Evolutionary conservation across 768 basidiomycete genomes (phyloP).

Genomic region (Panaeolus cyanescens): DNA sequence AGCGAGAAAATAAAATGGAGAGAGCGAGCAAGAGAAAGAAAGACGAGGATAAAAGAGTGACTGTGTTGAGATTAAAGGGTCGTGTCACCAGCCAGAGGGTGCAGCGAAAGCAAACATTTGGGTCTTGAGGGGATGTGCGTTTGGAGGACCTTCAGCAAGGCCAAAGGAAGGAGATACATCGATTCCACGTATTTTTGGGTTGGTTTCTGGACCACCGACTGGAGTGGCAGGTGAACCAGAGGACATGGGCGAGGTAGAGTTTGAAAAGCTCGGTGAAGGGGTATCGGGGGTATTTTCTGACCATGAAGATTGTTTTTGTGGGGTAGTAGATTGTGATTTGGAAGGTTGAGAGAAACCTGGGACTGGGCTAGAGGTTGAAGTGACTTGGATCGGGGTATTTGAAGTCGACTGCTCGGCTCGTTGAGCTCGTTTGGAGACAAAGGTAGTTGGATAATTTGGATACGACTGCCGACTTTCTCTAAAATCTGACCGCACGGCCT

Average conservation of each 20-base stretch:
- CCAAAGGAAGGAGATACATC: conserved; percentile 41
- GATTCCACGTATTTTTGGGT: conserved; percentile 48
- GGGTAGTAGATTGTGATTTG: conserved; percentile 31
- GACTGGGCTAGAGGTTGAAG: conserved; percentile 48
- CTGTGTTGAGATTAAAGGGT: conserved; percentile 14
- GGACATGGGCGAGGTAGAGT: conserved; percentile 59
- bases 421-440: conserved; percentile 63
- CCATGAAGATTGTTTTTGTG: conserved; percentile 31
- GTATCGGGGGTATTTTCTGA: conserved; percentile 49
- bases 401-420: conserved; percentile 41
- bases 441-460: conserved; percentile 61
- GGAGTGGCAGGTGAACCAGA: conserved; percentile 66
- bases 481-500: conserved; percentile 62
- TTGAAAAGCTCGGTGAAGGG: conserved; percentile 53
- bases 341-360: conserved; percentile 40
- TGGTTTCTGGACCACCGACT: conserved; percentile 49
- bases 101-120: conserved; percentile 70
- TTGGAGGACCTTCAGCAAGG: conserved; percentile 29
- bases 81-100: conserved; percentile 59
- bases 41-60: conserved; percentile 7
- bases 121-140: conserved; percentile 48
- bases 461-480: conserved; percentile 49
- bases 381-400: conserved; percentile 43
- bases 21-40: conserved; percentile 6
- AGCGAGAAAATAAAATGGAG: conserved; percentile 19